Percentiles rank a stretch among this genome's conserved stretches.
These are phyloP conservation scores for Colletotrichum salicis DNA, from an alignment of 2,329 filamentous ascomycete species.

Conservation along the genomic window DNA sequence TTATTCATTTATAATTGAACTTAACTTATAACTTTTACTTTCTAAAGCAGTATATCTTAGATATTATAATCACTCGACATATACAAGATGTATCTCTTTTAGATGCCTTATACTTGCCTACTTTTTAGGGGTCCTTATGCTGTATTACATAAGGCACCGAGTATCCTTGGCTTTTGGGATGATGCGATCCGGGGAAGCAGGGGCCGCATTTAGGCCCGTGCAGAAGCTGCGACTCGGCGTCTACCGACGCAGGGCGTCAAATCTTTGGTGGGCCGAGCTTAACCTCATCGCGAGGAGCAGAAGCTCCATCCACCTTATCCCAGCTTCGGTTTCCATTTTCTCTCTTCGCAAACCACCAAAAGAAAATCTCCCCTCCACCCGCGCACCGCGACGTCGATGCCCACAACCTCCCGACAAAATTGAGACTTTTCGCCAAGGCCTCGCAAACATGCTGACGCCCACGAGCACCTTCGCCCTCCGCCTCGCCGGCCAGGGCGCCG, in stretches of 20 bases:
- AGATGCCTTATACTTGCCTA: too few species aligned
- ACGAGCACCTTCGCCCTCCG: constrained; percentile 46
- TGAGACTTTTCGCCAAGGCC: not conserved
- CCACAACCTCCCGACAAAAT: not conserved
- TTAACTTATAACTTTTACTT: too few species aligned
- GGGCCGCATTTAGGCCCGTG: constrained; percentile 1
- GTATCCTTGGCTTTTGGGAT: not conserved
- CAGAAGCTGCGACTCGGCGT: constrained; percentile 19
- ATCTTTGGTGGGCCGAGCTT: constrained; percentile 33
- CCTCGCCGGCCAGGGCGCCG: constrained; percentile 41
- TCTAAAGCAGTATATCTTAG: too few species aligned
- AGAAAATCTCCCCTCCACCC: constrained; percentile 2
- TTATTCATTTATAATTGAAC: too few species aligned
- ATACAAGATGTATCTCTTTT: too few species aligned
- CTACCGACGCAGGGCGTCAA: constrained; percentile 16
- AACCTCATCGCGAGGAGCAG: constrained; percentile 26
- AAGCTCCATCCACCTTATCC: constrained; percentile 25
- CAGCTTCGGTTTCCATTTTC: constrained; percentile 26
- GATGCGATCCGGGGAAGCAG: not conserved
- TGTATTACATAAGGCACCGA: too few species aligned
- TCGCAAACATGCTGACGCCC: constrained; percentile 42
- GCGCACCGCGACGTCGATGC: not conserved
- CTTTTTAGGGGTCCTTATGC: too few species aligned
- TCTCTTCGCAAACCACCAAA: not conserved
- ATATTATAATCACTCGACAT: too few species aligned